Conservation (phyloP, 1,139 yeast genomes). For the Tardiomyces digboiensis region DNA sequence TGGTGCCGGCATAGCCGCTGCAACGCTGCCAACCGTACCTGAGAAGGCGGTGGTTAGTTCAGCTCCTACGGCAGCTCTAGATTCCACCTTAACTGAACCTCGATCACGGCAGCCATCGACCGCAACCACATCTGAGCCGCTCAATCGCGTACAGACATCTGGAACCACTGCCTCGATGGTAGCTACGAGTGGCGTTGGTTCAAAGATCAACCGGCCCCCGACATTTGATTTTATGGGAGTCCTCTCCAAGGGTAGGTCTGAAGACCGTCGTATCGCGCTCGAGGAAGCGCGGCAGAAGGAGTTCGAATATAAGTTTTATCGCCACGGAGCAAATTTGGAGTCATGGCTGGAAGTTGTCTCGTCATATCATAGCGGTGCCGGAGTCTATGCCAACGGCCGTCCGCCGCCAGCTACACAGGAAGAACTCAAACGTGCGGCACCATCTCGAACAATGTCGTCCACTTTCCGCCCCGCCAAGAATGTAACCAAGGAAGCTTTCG, state of each 20-base stretch:
- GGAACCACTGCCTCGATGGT: background rate
- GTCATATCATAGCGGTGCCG: constrained; percentile 9
- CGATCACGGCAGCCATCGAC: background rate
- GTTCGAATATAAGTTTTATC: constrained; percentile 18
- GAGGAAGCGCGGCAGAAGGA: constrained; percentile 21
- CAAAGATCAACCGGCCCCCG: constrained; percentile 23
- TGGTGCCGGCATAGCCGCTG: constrained; percentile 2
- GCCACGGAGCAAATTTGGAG: constrained; percentile 20
- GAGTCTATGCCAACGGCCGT: constrained; percentile 19
- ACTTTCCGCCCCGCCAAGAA: constrained; percentile 9
- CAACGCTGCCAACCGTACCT: background rate
- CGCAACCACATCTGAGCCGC: background rate
- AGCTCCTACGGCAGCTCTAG: background rate
- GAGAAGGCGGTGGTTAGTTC: background rate
- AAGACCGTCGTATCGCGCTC: constrained; percentile 19
- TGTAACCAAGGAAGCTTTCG: constrained; percentile 17
- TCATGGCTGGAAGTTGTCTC: constrained; percentile 23
- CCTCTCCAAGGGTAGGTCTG: constrained; percentile 18
- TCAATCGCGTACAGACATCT: background rate
- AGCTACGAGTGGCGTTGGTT: background rate
- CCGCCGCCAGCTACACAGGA: constrained; percentile 16
- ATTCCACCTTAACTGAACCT: background rate
- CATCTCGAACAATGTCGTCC: constrained; percentile 13
- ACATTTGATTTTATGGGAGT: constrained; percentile 25
- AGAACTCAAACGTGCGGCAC: constrained; percentile 14